A percentile compares a stretch with the other conserved stretches of the same genome.
These are phyloP conservation scores for Fraxinus nigra DNA, from an alignment of 305 asterid genomes.

Conservation along the genomic window DNA sequence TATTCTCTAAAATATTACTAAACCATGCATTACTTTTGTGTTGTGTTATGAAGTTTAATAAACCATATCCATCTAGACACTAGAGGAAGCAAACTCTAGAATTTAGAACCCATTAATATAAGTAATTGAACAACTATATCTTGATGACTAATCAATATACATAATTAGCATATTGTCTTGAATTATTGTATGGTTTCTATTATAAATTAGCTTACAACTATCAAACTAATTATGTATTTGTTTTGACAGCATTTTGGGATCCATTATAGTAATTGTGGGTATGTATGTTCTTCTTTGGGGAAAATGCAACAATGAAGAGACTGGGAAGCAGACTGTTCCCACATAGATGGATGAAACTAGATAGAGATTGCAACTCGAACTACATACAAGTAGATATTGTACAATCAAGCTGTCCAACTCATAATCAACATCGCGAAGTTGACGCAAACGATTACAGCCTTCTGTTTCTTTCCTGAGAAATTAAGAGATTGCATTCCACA, in stretches of 20 bases:
- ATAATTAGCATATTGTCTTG: neutral
- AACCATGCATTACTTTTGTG: neutral
- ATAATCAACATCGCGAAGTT: neutral
- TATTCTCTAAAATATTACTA: neutral
- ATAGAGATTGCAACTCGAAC: neutral
- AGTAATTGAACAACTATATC: neutral
- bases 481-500: neutral
- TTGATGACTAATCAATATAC: neutral
- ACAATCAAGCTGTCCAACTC: neutral
- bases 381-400: neutral
- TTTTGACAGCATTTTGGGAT: slow-evolving; percentile 66
- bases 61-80: neutral
- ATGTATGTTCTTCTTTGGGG: slow-evolving; percentile 83
- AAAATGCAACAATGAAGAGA: slow-evolving; percentile 43
- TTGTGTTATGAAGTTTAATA: neutral
- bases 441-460: neutral
- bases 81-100: neutral
- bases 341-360: slow-evolving; percentile 21
- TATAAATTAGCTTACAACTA: neutral
- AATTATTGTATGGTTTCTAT: neutral
- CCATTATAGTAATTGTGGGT: slow-evolving; percentile 58
- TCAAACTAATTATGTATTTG: neutral
- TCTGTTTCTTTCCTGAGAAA: neutral
- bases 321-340: slow-evolving; percentile 19
- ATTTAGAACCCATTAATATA: neutral